Conservation (phyloP, 306 rosid species). For the Cyclanthera cordifolia region DNA sequence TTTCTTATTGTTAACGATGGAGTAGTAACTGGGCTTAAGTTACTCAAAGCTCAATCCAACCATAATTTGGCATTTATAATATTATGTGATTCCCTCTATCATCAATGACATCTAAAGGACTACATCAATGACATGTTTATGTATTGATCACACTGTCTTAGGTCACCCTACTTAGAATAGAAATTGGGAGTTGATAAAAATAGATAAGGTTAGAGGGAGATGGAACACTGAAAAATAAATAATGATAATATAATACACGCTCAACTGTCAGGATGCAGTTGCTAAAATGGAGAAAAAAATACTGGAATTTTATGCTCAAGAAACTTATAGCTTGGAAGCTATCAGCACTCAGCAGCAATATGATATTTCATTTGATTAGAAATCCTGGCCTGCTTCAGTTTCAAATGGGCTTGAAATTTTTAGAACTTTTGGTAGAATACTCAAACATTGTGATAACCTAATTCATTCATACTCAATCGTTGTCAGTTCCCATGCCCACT, state of each 20-base stretch:
- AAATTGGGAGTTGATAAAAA: not conserved
- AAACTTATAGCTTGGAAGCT: not conserved
- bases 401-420: not conserved
- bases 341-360: not conserved
- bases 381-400: not conserved
- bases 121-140: not conserved
- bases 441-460: constrained; percentile 2
- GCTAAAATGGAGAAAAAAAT: not conserved
- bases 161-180: not conserved
- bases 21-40: not conserved
- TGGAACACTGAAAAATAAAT: not conserved
- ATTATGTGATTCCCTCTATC: not conserved
- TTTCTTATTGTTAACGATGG: not conserved
- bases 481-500: constrained; percentile 93
- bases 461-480: constrained; percentile 52
- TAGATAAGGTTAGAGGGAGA: not conserved
- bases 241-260: not conserved
- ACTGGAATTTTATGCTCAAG: not conserved
- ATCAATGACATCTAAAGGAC: not conserved
- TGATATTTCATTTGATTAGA: not conserved
- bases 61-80: not conserved
- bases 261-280: not conserved
- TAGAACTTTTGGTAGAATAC: not conserved
- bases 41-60: not conserved
- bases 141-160: not conserved